These are phyloP conservation scores for Ustilago esculenta DNA, from an alignment of 1,284 basidiomycete genomes.

Conservation along the genomic window DNA sequence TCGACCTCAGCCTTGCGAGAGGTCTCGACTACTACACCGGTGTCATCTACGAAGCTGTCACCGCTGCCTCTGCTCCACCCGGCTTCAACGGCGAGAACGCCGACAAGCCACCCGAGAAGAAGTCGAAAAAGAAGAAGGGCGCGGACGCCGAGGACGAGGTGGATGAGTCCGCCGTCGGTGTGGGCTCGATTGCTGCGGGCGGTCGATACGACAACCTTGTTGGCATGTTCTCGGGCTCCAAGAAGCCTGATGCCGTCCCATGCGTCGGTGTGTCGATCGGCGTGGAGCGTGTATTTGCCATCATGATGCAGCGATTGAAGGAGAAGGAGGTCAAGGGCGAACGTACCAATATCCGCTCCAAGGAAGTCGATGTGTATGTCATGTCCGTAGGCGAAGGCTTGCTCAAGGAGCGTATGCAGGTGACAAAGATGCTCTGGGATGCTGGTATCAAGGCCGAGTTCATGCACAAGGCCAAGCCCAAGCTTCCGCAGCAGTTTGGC, in stretches of 20 bases:
- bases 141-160: slow-evolving; percentile 76
- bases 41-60: slow-evolving; percentile 96
- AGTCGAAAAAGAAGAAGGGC: slow-evolving; percentile 71
- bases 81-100: slow-evolving; percentile 71
- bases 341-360: slow-evolving; percentile 74
- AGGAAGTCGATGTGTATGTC: slow-evolving; percentile 93
- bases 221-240: slow-evolving; percentile 84
- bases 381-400: slow-evolving; percentile 92
- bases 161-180: slow-evolving; percentile 91
- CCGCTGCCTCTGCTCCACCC: slow-evolving; percentile 91
- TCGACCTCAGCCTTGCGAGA: slow-evolving; percentile 94
- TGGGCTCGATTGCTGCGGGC: slow-evolving; percentile 96
- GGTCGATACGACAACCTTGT: slow-evolving; percentile 98
- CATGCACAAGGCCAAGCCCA: slow-evolving; percentile 84
- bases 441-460: slow-evolving; percentile 95
- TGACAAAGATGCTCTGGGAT: slow-evolving; percentile 84
- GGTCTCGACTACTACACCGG: slow-evolving; percentile 99
- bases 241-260: slow-evolving; percentile 78
- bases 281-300: slow-evolving; percentile 92
- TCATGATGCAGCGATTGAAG: slow-evolving; percentile 86
- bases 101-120: slow-evolving; percentile 42
- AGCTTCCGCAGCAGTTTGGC: slow-evolving; percentile 80
- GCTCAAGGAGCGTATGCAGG: slow-evolving; percentile 82
- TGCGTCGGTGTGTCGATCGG: slow-evolving; percentile 95
- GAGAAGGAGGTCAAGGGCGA: slow-evolving; percentile 71